Evolutionary conservation across 1,284 basidiomycete species (phyloP).

Genomic region (Somion occarium): DNA sequence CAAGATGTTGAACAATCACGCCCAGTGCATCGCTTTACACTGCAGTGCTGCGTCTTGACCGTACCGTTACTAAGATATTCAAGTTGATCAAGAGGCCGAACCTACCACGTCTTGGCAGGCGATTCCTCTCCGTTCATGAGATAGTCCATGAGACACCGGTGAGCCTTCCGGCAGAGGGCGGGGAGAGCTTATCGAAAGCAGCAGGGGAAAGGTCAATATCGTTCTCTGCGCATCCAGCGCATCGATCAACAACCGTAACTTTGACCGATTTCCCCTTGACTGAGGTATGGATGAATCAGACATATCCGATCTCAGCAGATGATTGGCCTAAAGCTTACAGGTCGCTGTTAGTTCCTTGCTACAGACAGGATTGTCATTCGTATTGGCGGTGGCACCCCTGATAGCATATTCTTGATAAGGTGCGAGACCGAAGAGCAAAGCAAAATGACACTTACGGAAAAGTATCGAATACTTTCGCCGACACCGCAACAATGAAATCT

Average conservation of each 20-base stretch:
- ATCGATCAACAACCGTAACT: conserved; percentile 38
- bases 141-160: neutral
- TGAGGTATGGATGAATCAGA: neutral
- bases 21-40: too few relatives aligned
- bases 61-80: too few relatives aligned
- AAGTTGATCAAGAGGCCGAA: too few relatives aligned
- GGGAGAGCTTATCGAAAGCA: conserved; percentile 36
- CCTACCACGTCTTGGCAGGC: too few relatives aligned
- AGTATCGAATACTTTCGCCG: conserved; percentile 22
- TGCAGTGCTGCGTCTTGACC: too few relatives aligned
- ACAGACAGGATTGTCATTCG: conserved; percentile 16
- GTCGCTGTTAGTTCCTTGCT: conserved; percentile 1
- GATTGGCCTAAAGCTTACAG: neutral
- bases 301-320: neutral
- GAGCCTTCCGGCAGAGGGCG: neutral
- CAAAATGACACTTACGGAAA: conserved; percentile 8
- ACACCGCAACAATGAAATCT: conserved; percentile 28
- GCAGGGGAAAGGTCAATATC: conserved; percentile 38
- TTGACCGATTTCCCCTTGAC: conserved; percentile 28
- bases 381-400: conserved; percentile 15
- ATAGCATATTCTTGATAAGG: neutral
- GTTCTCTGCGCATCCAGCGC: conserved; percentile 33
- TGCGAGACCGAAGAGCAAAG: neutral
- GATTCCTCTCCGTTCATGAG: neutral
- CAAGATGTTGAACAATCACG: too few relatives aligned